Conservation (phyloP, 2,329 filamentous ascomycete genomes). For the Apiospora malaysiana region DNA sequence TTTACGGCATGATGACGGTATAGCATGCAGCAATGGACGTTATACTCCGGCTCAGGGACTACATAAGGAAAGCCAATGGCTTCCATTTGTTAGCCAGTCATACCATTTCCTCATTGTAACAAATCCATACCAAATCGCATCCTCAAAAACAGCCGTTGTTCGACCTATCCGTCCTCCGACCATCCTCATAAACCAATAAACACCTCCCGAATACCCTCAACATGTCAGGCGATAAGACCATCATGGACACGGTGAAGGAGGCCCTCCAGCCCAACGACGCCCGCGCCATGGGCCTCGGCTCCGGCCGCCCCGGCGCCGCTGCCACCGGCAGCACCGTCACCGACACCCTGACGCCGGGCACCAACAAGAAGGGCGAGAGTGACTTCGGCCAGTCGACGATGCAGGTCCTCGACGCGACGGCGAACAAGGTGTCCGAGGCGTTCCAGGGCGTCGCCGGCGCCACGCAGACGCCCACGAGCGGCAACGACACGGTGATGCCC, state of each 20-base stretch:
- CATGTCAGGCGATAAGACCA: slow-evolving; percentile 17
- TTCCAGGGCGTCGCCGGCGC: neutral
- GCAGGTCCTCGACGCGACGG: slow-evolving; percentile 1
- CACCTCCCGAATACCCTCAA: neutral
- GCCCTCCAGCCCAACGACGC: slow-evolving; percentile 19
- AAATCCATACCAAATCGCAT: neutral
- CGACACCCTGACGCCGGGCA: slow-evolving; percentile 9
- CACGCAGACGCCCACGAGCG: neutral
- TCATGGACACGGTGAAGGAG: slow-evolving; percentile 18
- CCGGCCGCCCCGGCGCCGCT: slow-evolving; percentile 4
- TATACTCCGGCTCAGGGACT: neutral
- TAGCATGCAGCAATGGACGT: neutral
- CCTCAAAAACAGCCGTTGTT: neutral
- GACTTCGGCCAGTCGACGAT: neutral
- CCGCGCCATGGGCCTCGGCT: slow-evolving; percentile 12
- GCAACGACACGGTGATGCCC: neutral
- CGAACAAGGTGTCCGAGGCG: neutral
- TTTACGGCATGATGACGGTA: slow-evolving; percentile 16
- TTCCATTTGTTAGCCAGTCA: neutral
- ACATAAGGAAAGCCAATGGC: neutral
- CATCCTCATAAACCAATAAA: neutral
- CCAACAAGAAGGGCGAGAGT: slow-evolving; percentile 12
- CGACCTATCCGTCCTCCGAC: neutral
- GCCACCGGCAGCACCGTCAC: neutral
- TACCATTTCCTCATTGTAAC: neutral